phyloP scores from a whole-genome alignment of 2,329 filamentous ascomycete species.

The Verticillium tricorpus region DNA sequence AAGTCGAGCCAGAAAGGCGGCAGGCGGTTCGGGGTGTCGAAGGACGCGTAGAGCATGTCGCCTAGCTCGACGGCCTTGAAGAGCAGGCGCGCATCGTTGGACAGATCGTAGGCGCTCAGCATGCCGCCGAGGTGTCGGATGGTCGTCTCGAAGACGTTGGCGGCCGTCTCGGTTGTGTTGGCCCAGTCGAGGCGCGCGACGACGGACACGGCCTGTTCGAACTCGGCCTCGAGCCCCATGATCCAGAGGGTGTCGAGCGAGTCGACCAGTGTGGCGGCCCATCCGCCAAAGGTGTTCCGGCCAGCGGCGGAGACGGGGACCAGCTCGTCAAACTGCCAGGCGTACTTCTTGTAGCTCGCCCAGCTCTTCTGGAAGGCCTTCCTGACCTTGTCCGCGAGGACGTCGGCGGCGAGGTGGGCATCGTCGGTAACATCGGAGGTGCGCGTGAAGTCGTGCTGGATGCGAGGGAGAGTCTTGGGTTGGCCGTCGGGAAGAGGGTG shows the following conservation, averaged over 20 bases:
- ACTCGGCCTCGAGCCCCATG: slow-evolving; percentile 46
- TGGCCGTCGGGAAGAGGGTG: slow-evolving; percentile 5
- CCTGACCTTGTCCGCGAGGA: neutral
- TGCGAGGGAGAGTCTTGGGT: slow-evolving; percentile 5
- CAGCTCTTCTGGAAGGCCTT: slow-evolving; percentile 30
- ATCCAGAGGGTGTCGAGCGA: slow-evolving; percentile 49
- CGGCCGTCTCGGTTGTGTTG: neutral
- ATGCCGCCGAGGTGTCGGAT: slow-evolving; percentile 69
- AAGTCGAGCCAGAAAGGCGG: slow-evolving; percentile 29
- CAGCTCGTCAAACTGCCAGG: slow-evolving; percentile 42
- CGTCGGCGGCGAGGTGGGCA: neutral
- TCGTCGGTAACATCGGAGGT: neutral
- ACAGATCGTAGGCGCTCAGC: slow-evolving; percentile 64
- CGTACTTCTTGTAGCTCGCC: slow-evolving; percentile 36
- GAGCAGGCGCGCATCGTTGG: slow-evolving; percentile 48
- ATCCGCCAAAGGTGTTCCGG: slow-evolving; percentile 41
- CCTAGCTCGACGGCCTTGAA: slow-evolving; percentile 60
- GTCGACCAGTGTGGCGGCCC: slow-evolving; percentile 42
- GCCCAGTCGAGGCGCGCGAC: slow-evolving; percentile 44
- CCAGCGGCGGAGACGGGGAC: slow-evolving; percentile 31
- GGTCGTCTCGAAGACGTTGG: slow-evolving; percentile 60
- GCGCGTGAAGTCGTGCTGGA: slow-evolving; percentile 8
- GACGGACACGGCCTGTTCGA: slow-evolving; percentile 40
- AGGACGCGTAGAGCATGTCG: slow-evolving; percentile 60
- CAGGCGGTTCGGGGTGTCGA: slow-evolving; percentile 66